A percentile compares a stretch with the other conserved stretches of the same genome.
Conservation (phyloP, 768 basidiomycete genomes). For the Amanita pseudoporphyria region DNA sequence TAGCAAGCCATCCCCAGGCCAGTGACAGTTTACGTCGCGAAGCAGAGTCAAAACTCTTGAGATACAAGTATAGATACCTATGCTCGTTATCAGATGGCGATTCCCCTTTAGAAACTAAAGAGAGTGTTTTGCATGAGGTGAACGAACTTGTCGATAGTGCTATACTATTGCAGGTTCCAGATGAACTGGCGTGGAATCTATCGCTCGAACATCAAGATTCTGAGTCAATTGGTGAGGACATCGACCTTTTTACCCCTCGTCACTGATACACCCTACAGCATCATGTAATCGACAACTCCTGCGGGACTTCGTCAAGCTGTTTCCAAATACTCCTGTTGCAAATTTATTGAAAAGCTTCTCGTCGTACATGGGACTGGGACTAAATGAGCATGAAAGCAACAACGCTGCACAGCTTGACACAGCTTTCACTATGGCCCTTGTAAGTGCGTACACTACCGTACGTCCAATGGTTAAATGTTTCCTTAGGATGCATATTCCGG, state of each 20-base stretch:
- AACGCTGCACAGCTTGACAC: conserved; percentile 12
- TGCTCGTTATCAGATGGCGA: conserved; percentile 40
- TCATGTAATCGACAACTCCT: conserved; percentile 51
- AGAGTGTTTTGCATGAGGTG: conserved; percentile 45
- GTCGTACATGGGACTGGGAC: conserved; percentile 40
- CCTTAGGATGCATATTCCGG: conserved; percentile 46
- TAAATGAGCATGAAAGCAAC: conserved; percentile 31
- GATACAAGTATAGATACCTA: conserved; percentile 53
- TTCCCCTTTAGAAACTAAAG: conserved; percentile 30
- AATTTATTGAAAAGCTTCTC: conserved; percentile 61
- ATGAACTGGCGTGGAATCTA: conserved; percentile 77
- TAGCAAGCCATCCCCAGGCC: conserved; percentile 75
- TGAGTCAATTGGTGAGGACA: conserved; percentile 49
- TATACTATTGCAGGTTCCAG: conserved; percentile 63
- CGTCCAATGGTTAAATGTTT: neutral
- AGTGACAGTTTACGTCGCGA: conserved; percentile 69
- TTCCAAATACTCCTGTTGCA: conserved; percentile 51
- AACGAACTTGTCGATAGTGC: conserved; percentile 67
- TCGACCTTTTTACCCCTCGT: conserved; percentile 3
- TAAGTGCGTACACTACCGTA: conserved; percentile 22
- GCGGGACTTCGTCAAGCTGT: conserved; percentile 50
- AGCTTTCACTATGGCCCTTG: conserved; percentile 55
- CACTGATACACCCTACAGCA: conserved; percentile 27
- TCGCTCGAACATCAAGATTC: conserved; percentile 68
- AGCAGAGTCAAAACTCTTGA: conserved; percentile 69